Percentiles rank a stretch among this genome's conserved stretches.
phyloP scores from a whole-genome alignment of 768 basidiomycete genomes.

The Dioszegia aurantiaca region DNA sequence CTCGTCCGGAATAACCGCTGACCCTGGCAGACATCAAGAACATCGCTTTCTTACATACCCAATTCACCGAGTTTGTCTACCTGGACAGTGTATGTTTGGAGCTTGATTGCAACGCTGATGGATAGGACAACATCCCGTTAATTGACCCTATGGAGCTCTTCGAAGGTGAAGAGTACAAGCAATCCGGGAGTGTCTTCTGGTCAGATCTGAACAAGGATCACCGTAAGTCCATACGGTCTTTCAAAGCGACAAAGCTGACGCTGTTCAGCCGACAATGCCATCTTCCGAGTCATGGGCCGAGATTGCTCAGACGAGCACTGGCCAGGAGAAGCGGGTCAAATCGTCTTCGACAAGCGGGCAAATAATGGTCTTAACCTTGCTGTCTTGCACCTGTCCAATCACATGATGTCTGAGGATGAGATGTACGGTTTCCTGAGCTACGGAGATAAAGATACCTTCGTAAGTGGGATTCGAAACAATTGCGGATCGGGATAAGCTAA shows the following conservation, averaged over 20 bases:
- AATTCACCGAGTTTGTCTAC: constrained; percentile 49
- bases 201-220: constrained; percentile 55
- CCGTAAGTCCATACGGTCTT: constrained; percentile 37
- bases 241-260: neutral
- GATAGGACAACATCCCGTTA: constrained; percentile 53
- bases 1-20: constrained; percentile 1
- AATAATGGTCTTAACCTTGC: constrained; percentile 55
- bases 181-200: constrained; percentile 55
- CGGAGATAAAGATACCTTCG: constrained; percentile 54
- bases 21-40: constrained; percentile 44
- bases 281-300: constrained; percentile 53
- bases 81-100: constrained; percentile 42
- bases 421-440: constrained; percentile 45
- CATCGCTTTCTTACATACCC: constrained; percentile 41
- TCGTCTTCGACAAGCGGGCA: constrained; percentile 55
- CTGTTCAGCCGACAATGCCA: constrained; percentile 53
- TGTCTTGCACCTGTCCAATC: constrained; percentile 52
- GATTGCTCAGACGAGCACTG: constrained; percentile 52
- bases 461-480: constrained; percentile 21
- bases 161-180: constrained; percentile 47
- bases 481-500: neutral
- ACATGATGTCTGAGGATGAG: constrained; percentile 50
- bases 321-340: constrained; percentile 53
- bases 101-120: constrained; percentile 1
- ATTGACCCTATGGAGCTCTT: constrained; percentile 53